A percentile compares a stretch with the other conserved stretches of the same genome.
These are phyloP conservation scores for Rhododendron kiyosumense DNA, from an alignment of 148 eudicot species.

Conservation along the genomic window DNA sequence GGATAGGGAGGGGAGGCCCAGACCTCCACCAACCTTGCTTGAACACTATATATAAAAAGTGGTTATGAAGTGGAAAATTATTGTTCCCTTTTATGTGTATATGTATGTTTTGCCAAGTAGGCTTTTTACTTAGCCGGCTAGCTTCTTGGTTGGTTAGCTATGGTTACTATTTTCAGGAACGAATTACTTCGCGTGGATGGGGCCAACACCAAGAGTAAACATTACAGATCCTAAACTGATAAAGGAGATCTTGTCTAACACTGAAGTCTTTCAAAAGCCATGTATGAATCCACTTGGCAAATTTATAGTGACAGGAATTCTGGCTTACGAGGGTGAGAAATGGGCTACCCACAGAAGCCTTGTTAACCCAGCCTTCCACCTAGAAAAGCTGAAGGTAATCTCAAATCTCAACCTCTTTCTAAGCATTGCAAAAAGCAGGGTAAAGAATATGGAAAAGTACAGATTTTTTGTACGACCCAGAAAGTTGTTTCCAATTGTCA, in stretches of 20 bases:
- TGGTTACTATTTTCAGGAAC: background rate
- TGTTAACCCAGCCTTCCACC: slow-evolving; percentile 27
- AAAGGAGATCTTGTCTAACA: slow-evolving; percentile 21
- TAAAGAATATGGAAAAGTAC: background rate
- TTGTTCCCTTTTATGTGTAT: too few species aligned
- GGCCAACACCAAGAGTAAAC: background rate
- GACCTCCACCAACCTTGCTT: too few species aligned
- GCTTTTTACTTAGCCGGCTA: too few species aligned
- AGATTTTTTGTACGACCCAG: background rate
- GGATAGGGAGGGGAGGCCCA: background rate
- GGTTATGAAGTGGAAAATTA: too few species aligned
- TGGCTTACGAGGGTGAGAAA: slow-evolving; percentile 27
- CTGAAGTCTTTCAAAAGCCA: slow-evolving; percentile 19
- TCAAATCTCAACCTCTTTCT: background rate
- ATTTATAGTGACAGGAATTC: slow-evolving; percentile 13
- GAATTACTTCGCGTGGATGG: background rate
- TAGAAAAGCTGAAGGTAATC: slow-evolving; percentile 29
- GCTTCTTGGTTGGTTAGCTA: too few species aligned
- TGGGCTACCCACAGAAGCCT: slow-evolving; percentile 31
- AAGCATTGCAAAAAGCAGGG: background rate
- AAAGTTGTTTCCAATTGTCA: background rate
- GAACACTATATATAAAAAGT: too few species aligned
- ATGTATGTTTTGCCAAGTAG: too few species aligned
- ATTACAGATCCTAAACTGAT: slow-evolving; percentile 31
- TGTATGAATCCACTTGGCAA: slow-evolving; percentile 15